phyloP scores from a whole-genome alignment of 1,284 basidiomycete genomes.

The Cutaneotrichosporon cyanovorans region DNA sequence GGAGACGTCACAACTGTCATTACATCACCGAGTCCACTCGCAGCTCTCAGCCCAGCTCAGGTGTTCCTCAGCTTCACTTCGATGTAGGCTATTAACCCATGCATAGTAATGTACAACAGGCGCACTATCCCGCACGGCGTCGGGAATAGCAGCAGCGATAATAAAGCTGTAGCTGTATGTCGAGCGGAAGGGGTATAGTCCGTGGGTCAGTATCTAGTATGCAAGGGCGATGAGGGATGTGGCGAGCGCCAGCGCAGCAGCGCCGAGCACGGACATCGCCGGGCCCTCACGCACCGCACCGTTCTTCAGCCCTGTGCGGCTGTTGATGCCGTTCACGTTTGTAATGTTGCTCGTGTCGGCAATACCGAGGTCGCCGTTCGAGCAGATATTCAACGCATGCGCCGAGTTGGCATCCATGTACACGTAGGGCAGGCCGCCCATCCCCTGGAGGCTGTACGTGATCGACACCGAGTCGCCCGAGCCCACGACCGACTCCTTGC shows the following conservation, averaged over 20 bases:
- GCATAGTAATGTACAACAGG: slow-evolving; percentile 8
- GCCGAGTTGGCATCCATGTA: slow-evolving; percentile 10
- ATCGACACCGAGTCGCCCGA: slow-evolving; percentile 36
- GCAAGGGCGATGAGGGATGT: background rate
- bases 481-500: slow-evolving; percentile 32
- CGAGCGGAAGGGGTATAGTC: too few relatives aligned
- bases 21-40: too few relatives aligned
- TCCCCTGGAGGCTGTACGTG: slow-evolving; percentile 34
- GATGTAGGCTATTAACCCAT: slow-evolving; percentile 6
- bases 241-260: background rate
- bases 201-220: too few relatives aligned
- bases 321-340: background rate
- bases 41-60: too few relatives aligned
- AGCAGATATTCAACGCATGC: slow-evolving; percentile 7
- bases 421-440: slow-evolving; percentile 42
- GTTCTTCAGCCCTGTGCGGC: background rate
- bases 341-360: background rate
- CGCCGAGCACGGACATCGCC: too few relatives aligned
- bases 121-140: background rate
- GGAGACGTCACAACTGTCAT: too few relatives aligned
- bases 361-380: slow-evolving; percentile 9
- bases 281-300: background rate
- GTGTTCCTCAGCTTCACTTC: too few relatives aligned
- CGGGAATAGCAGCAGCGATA: background rate
- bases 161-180: too few relatives aligned